Base-by-base conservation (phyloP, 2,329 filamentous ascomycete species). In the Incumbomyces lentus region DNA sequence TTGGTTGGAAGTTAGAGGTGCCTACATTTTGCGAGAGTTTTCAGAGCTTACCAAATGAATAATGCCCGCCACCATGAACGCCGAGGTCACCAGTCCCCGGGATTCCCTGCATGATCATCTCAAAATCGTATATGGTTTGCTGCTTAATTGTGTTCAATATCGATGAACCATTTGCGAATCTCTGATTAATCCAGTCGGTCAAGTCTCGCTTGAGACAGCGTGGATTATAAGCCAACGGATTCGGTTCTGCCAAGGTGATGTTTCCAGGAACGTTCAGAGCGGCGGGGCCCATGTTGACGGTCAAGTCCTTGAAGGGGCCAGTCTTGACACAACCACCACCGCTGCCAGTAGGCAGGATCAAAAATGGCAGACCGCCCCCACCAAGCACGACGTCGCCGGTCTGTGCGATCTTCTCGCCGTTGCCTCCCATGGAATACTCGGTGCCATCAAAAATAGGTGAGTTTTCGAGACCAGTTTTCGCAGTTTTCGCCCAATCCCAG, bases 371-470 rank as follows among this genome's bases (percentile, higher is more conserved):
- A 14, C 50, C 34, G 54, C 51, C 44, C 26, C 46, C 12, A 3
- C 39, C 39, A n/a, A 41, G 26, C 12, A 59, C 55, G 22, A 59
- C 53, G 18, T 57, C 55, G 34, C 57, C 18, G 4, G 47, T 6
- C 54, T 39, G 18, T 19, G 5, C 13, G 35, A 66, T 55, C 42
- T 60, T 59, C 6, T 49, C 65, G 2, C 71, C 70, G 52, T 73
- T 68, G 10, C 71, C 70, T 3, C 63, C 64, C 53, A 74, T 62
- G 14, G 66, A 70, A 6, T 60, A 62, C 1, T 63, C 66, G 44
- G 64, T 70, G n/a, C 73, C 72, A 50, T 75, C 70, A 49, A 73
- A 74, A 44, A 75, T 59, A 10, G 70, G 61, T 1, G 69, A 73
- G 51, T 58, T 64, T 34, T 61, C 53, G 38, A 68, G 57, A 14